Evolutionary conservation across 1,284 basidiomycete species (phyloP).

Genomic region (Cutaneotrichosporon sp.): DNA sequence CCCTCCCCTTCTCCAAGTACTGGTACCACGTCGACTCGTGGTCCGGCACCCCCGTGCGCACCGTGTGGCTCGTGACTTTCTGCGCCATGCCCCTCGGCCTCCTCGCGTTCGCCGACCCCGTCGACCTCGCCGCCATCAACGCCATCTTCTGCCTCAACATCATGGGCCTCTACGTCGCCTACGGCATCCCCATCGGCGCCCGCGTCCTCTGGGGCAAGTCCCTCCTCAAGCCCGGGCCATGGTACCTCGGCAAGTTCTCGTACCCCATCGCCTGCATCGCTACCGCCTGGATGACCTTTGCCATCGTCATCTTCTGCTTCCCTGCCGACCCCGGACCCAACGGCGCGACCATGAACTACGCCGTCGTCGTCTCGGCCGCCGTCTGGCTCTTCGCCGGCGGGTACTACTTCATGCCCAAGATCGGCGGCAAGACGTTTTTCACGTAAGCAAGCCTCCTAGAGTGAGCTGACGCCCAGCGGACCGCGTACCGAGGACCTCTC

Average conservation of each 20-base stretch:
- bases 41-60: constrained; percentile 41
- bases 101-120: constrained; percentile 42
- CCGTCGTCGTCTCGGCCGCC: constrained; percentile 36
- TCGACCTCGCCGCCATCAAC: constrained; percentile 42
- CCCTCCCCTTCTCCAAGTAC: constrained; percentile 69
- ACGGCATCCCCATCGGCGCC: constrained; percentile 43
- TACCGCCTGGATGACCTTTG: constrained; percentile 43
- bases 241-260: constrained; percentile 38
- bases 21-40: constrained; percentile 51
- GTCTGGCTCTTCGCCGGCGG: constrained; percentile 42
- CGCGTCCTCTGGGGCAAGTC: constrained; percentile 37
- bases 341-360: constrained; percentile 43
- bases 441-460: constrained; percentile 11
- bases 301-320: constrained; percentile 48
- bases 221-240: constrained; percentile 40
- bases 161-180: constrained; percentile 38
- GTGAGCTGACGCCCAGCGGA: constrained; percentile 11
- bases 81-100: constrained; percentile 40
- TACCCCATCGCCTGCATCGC: constrained; percentile 37
- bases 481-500: constrained; percentile 20
- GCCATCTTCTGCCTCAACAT: constrained; percentile 47
- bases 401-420: constrained; percentile 41
- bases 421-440: constrained; percentile 48
- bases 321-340: constrained; percentile 38
- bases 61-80: constrained; percentile 45